Evolutionary conservation across 805 yeast species (phyloP).

Genomic region (Pichia manshurica): DNA sequence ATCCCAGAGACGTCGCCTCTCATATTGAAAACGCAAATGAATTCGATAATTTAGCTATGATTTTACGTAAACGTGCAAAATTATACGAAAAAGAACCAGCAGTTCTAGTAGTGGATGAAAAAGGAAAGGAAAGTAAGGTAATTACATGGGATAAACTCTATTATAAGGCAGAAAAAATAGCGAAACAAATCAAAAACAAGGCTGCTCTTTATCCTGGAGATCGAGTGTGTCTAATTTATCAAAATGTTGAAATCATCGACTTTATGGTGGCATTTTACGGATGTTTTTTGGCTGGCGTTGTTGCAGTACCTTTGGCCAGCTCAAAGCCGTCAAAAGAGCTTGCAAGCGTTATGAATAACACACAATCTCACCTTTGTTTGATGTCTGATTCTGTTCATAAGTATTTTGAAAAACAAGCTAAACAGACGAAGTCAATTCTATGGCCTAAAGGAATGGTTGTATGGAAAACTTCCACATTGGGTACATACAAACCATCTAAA

Average conservation of each 20-base stretch:
- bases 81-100: constrained; percentile 65
- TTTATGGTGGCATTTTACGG: constrained; percentile 84
- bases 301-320: constrained; percentile 88
- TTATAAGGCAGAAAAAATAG: constrained; percentile 77
- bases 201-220: constrained; percentile 73
- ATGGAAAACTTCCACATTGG: constrained; percentile 87
- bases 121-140: constrained; percentile 71
- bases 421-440: constrained; percentile 18
- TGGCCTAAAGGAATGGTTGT: constrained; percentile 74
- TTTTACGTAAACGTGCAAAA: constrained; percentile 67
- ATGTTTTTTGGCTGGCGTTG: constrained; percentile 87
- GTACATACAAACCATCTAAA: constrained; percentile 56
- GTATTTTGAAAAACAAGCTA: constrained; percentile 60
- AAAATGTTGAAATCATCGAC: constrained; percentile 77
- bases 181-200: constrained; percentile 72
- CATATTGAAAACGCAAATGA: constrained; percentile 28
- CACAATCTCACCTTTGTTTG: constrained; percentile 72
- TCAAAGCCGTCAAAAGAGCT: constrained; percentile 65
- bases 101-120: constrained; percentile 61
- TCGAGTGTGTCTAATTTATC: constrained; percentile 77
- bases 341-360: constrained; percentile 60
- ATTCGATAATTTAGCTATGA: constrained; percentile 61
- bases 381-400: constrained; percentile 77
- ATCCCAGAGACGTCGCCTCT: constrained; percentile 47
- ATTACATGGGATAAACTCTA: constrained; percentile 90